Evolutionary conservation across 2,329 filamentous ascomycete genomes (phyloP).

Genomic region (Penicillium italicum): DNA sequence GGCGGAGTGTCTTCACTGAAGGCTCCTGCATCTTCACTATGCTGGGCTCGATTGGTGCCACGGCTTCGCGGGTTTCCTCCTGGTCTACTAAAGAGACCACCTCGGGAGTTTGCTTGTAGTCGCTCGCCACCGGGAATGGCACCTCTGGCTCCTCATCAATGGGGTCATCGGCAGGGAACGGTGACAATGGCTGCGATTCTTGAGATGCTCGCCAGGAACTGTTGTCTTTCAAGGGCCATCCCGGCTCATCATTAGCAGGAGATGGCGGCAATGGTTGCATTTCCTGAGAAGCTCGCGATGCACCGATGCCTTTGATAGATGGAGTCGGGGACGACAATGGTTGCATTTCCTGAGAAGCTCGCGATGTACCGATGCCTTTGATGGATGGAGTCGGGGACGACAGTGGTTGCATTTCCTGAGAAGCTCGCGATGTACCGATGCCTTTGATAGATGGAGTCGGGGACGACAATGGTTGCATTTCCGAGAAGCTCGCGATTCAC

Average conservation of each 20-base stretch:
- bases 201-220: not conserved
- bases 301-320: no score
- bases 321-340: no score
- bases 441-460: no score
- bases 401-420: no score
- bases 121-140: not conserved
- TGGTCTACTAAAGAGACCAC: not conserved
- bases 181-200: not conserved
- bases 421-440: conserved; percentile 10
- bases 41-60: conserved; percentile 1
- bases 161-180: not conserved
- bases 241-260: not conserved
- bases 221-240: conserved; percentile 3
- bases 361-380: no score
- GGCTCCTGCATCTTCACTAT: conserved; percentile 6
- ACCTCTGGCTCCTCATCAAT: not conserved
- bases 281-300: no score
- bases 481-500: no score
- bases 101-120: not conserved
- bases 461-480: no score
- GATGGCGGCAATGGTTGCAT: conserved; percentile 6
- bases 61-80: conserved; percentile 3
- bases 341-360: no score
- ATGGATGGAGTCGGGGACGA: no score
- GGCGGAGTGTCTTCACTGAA: conserved; percentile 20